phyloP scores from a whole-genome alignment of 768 basidiomycete genomes.

The Podaxis pistillaris region DNA sequence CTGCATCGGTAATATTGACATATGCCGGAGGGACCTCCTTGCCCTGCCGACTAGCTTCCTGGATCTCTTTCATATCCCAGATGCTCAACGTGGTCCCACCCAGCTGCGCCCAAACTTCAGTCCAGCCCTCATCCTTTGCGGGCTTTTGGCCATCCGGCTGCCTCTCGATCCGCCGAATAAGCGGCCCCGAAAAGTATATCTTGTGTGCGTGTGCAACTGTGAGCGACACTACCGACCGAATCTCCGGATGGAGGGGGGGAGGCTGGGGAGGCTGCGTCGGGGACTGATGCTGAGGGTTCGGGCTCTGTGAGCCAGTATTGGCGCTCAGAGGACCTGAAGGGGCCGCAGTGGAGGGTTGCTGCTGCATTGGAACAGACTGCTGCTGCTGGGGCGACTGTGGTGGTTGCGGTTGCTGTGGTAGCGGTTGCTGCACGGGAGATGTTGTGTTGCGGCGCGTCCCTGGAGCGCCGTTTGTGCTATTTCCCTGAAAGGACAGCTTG shows the following conservation, averaged over 20 bases:
- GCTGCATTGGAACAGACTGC: not conserved
- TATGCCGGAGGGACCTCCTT: slow-evolving; percentile 85
- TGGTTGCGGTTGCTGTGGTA: slow-evolving; percentile 18
- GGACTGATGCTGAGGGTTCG: not conserved
- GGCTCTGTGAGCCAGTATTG: slow-evolving; percentile 10
- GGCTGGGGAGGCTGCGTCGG: slow-evolving; percentile 14
- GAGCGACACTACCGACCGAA: slow-evolving; percentile 74
- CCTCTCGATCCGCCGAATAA: slow-evolving; percentile 75
- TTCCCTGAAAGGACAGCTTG: not conserved
- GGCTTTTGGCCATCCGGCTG: slow-evolving; percentile 72
- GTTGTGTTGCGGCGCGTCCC: not conserved
- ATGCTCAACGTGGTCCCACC: slow-evolving; percentile 87
- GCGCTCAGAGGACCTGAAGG: slow-evolving; percentile 12
- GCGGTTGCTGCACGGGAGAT: slow-evolving; percentile 16
- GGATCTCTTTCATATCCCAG: slow-evolving; percentile 89
- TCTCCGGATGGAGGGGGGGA: slow-evolving; percentile 58
- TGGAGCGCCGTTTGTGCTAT: slow-evolving; percentile 18
- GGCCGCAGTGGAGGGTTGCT: slow-evolving; percentile 2
- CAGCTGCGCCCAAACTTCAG: slow-evolving; percentile 86
- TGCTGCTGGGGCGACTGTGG: slow-evolving; percentile 10
- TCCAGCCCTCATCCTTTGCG: slow-evolving; percentile 75
- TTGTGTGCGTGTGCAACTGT: slow-evolving; percentile 79
- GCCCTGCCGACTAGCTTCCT: slow-evolving; percentile 78
- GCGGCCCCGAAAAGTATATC: slow-evolving; percentile 83
- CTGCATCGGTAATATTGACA: slow-evolving; percentile 85